phyloP scores from a whole-genome alignment of 75 land plant species.

The Sequoiadendron giganteum region DNA sequence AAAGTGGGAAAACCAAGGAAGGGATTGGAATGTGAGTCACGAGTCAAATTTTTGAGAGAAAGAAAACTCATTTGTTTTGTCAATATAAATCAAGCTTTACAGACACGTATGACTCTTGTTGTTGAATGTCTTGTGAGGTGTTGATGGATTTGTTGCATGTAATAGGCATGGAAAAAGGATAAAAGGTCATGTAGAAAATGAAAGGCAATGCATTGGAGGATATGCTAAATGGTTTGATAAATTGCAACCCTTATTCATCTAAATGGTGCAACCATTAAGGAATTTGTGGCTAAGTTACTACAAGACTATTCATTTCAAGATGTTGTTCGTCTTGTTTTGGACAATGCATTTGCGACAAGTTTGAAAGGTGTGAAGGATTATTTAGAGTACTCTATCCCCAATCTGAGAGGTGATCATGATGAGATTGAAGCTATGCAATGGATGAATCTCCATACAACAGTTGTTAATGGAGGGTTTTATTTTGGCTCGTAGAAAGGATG shows the following conservation, averaged over 20 bases:
- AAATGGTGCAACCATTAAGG: constrained; percentile 69
- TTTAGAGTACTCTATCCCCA: constrained; percentile 90
- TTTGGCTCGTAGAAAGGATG: constrained; percentile 94
- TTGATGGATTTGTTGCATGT: too few species aligned
- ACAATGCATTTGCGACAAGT: constrained; percentile 56
- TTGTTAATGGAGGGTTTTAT: constrained; percentile 58
- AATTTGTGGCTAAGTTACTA: constrained; percentile 71
- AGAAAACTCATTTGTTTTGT: too few species aligned
- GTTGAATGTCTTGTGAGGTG: too few species aligned
- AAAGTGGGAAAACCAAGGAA: too few species aligned
- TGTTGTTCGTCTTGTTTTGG: constrained; percentile 62
- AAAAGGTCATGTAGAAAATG: too few species aligned
- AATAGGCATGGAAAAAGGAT: too few species aligned
- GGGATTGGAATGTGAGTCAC: too few species aligned
- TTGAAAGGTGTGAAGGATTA: constrained; percentile 71
- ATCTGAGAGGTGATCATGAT: constrained; percentile 74
- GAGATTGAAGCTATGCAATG: constrained; percentile 93
- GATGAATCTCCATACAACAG: constrained; percentile 72
- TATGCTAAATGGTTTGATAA: constrained; percentile 80
- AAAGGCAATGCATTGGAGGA: constrained; percentile 48
- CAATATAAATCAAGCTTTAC: too few species aligned
- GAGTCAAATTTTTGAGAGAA: too few species aligned
- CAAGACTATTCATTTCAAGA: constrained; percentile 69
- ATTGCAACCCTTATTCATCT: constrained; percentile 60
- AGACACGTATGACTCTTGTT: too few species aligned